These are phyloP conservation scores for Fraxinus velutina DNA, from an alignment of 305 asterid species.

Conservation along the genomic window DNA sequence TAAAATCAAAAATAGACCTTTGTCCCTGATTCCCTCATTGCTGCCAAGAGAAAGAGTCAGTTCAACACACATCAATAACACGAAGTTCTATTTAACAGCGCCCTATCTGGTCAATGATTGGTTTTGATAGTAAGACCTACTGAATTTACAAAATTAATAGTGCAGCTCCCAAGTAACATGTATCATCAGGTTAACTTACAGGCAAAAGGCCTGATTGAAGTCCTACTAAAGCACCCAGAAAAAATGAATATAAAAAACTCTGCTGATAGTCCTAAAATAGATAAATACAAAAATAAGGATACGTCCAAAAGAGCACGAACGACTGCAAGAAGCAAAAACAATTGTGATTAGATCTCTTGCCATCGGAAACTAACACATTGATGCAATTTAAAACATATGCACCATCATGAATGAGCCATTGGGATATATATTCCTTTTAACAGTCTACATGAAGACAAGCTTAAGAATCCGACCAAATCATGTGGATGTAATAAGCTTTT, in stretches of 20 bases:
- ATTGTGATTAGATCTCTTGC: constrained; percentile 10
- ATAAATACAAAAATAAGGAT: constrained; percentile 44
- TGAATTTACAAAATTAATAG: background rate
- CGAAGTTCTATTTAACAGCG: background rate
- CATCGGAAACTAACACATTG: constrained; percentile 6
- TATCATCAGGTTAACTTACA: background rate
- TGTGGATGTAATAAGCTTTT: background rate
- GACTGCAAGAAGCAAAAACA: constrained; percentile 64
- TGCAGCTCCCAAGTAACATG: background rate
- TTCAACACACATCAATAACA: background rate
- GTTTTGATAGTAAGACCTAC: background rate
- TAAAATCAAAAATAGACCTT: background rate
- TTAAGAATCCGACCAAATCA: background rate
- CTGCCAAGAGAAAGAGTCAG: background rate
- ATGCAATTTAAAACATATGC: background rate
- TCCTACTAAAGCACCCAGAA: background rate
- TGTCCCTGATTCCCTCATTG: background rate
- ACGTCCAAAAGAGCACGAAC: constrained; percentile 97
- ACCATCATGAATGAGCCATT: background rate
- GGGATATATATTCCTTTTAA: background rate
- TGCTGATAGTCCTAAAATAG: background rate
- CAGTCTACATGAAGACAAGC: background rate
- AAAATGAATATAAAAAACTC: constrained; percentile 12
- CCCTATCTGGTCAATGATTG: background rate
- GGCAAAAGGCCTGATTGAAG: background rate